Base-by-base conservation (phyloP, 768 basidiomycete genomes). In the Rhodotorula toruloides region DNA sequence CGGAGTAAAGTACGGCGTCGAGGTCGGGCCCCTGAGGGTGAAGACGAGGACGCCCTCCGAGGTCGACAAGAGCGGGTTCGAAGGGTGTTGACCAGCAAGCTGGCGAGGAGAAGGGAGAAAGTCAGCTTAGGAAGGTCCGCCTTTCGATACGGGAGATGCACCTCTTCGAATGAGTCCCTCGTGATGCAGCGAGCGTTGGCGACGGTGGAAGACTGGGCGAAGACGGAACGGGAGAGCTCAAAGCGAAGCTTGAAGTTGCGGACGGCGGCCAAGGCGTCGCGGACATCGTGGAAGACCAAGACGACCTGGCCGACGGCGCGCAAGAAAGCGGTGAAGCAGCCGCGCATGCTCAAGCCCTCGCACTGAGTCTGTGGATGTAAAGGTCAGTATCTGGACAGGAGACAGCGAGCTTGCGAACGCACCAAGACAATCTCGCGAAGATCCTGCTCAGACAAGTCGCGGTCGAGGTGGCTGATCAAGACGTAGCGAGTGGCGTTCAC, bases 241-340 rank as follows among this genome's bases (percentile, higher is more conserved):
- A 19, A 42, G 19, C 36, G n/a, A n/a, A n/a, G n/a, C 37, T n/a
- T 25, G 25, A 61, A 39, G 39, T 12, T 9, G 37, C 47, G 53
- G 0, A 57, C 36, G 16, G 52, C 40, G 27, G 34, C 12, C 36
- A 58, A 2, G 7, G 61, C 53, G n/a, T 71, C n/a, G 21, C 65
- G 61, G 25, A 64, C 58, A 40, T 71, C 70, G 65, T 49, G 19
- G 65, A 71, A 71, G n/a, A 46, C 49, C 39, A 71, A 62, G 27
- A 71, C 62, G 54, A 63, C 52, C 50, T 48, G 4, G 46, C 70
- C 70, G 29, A 32, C n/a, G 1, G 46, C 3, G 44, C 32, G 40
- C 6, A 71, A 54, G 12, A 27, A 46, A 9, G 48, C 42, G 12
- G 49, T 61, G 48, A 42, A 42, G 50, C 61, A 60, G n/a, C 65